Percentiles rank a stretch among this genome's conserved stretches.
Conservation (phyloP, 2,329 filamentous ascomycete species). For the Aureobasidium sp. region DNA sequence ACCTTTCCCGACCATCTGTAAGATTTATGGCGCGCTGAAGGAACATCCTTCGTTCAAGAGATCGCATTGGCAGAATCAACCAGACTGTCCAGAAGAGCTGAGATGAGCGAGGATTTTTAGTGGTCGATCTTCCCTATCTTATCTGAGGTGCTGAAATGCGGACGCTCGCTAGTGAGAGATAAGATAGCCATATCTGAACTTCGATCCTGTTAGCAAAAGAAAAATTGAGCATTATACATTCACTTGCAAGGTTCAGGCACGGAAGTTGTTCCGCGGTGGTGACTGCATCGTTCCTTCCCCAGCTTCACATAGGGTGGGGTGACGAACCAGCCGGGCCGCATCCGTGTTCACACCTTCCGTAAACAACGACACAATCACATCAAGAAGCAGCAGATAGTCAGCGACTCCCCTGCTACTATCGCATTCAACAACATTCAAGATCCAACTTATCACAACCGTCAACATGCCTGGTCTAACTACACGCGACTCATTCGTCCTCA, state of each 20-base stretch:
- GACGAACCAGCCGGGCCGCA: neutral
- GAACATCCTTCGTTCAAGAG: constrained; percentile 45
- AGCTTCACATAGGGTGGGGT: neutral
- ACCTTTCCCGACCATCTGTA: constrained; percentile 42
- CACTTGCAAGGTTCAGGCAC: neutral
- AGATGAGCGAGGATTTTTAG: constrained; percentile 21
- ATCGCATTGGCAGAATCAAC: constrained; percentile 50
- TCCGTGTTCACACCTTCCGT: neutral
- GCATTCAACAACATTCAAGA: neutral
- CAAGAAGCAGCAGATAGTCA: constrained; percentile 1
- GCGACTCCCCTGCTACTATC: neutral
- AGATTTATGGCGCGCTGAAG: constrained; percentile 42
- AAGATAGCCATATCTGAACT: neutral
- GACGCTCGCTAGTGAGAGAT: neutral
- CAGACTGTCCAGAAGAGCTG: constrained; percentile 44
- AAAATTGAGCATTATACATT: no score
- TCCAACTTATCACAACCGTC: neutral
- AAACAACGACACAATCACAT: neutral
- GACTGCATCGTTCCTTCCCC: neutral
- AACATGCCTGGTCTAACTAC: constrained; percentile 25
- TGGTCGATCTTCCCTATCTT: neutral
- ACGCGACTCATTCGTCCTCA: constrained; percentile 33
- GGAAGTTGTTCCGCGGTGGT: neutral
- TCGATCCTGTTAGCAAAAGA: neutral
- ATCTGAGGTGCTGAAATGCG: neutral